A percentile compares a stretch with the other conserved stretches of the same genome.
Conservation (phyloP, 371 early-diverging fungal species). For the Thermomucor indicae-seudaticae region DNA sequence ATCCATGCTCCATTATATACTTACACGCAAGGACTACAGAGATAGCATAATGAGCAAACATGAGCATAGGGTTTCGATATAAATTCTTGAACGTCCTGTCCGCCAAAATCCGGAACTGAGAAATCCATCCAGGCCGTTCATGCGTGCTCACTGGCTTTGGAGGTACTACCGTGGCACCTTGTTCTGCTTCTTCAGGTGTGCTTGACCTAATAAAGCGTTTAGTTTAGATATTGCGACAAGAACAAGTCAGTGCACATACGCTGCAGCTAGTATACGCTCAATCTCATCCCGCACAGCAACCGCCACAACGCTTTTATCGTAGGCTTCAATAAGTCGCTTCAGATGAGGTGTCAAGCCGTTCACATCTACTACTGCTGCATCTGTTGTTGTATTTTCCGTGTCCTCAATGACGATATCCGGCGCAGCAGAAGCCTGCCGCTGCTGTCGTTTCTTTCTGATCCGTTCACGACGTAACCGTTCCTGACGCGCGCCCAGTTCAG, state of each 20-base stretch:
- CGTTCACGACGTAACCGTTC: slow-evolving; percentile 17
- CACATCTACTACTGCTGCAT: slow-evolving; percentile 7
- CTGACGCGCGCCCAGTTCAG: slow-evolving; percentile 24
- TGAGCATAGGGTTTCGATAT: slow-evolving; percentile 82
- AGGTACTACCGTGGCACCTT: slow-evolving; percentile 9
- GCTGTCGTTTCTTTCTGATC: slow-evolving; percentile 10
- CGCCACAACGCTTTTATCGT: slow-evolving; percentile 40
- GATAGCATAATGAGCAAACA: slow-evolving; percentile 80
- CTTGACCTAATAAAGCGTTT: neutral
- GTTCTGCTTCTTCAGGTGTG: slow-evolving; percentile 14
- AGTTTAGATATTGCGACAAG: too few species aligned
- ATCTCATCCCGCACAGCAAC: slow-evolving; percentile 40
- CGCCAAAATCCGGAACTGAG: slow-evolving; percentile 80
- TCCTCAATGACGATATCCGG: slow-evolving; percentile 23
- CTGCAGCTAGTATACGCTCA: slow-evolving; percentile 26
- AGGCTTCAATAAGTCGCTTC: slow-evolving; percentile 37
- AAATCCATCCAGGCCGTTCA: slow-evolving; percentile 60
- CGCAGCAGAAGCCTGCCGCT: neutral
- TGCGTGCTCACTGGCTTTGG: slow-evolving; percentile 28
- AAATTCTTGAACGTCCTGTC: slow-evolving; percentile 84
- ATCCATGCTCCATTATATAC: slow-evolving; percentile 11
- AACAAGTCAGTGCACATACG: slow-evolving; percentile 4
- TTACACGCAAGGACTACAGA: slow-evolving; percentile 66
- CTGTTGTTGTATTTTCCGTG: neutral
- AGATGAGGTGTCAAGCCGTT: slow-evolving; percentile 42